Percentiles rank a stretch among this genome's conserved stretches.
Conservation (phyloP, 805 yeast genomes). For the Monosporozyma unispora region DNA sequence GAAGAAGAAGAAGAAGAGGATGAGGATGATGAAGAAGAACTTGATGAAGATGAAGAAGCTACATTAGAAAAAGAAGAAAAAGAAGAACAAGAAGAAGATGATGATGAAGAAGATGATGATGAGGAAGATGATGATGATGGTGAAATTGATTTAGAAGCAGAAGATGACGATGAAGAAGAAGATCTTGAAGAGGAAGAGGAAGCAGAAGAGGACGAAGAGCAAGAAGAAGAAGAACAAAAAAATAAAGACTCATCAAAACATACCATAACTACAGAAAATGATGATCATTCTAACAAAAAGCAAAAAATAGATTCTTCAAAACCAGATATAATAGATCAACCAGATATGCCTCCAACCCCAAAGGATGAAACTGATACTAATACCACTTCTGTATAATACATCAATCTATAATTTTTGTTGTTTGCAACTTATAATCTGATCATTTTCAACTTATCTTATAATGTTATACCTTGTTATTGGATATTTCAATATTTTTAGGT, state of each 20-base stretch:
- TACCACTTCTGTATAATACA: too few species aligned
- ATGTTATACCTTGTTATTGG: too few species aligned
- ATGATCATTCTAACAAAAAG: neutral
- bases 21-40: slow-evolving; percentile 40
- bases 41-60: slow-evolving; percentile 37
- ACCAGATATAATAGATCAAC: slow-evolving; percentile 5
- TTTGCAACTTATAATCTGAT: too few species aligned
- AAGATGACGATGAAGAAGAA: slow-evolving; percentile 13
- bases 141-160: neutral
- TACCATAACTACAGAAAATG: neutral
- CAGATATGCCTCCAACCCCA: slow-evolving; percentile 20
- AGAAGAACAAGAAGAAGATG: slow-evolving; percentile 29
- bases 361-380: slow-evolving; percentile 12
- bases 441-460: too few species aligned
- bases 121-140: slow-evolving; percentile 7
- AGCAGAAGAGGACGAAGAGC: neutral
- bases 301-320: slow-evolving; percentile 10
- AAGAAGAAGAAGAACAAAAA: slow-evolving; percentile 8
- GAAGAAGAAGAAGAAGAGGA: slow-evolving; percentile 52
- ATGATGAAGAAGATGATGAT: slow-evolving; percentile 20
- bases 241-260: slow-evolving; percentile 7
- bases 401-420: too few species aligned
- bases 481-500: too few species aligned
- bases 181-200: slow-evolving; percentile 7
- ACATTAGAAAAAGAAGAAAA: slow-evolving; percentile 35